Percentiles rank a stretch among this genome's conserved stretches.
Evolutionary conservation across 2,329 filamentous ascomycete genomes (phyloP).

Genomic region (Colletotrichum orbiculare): DNA sequence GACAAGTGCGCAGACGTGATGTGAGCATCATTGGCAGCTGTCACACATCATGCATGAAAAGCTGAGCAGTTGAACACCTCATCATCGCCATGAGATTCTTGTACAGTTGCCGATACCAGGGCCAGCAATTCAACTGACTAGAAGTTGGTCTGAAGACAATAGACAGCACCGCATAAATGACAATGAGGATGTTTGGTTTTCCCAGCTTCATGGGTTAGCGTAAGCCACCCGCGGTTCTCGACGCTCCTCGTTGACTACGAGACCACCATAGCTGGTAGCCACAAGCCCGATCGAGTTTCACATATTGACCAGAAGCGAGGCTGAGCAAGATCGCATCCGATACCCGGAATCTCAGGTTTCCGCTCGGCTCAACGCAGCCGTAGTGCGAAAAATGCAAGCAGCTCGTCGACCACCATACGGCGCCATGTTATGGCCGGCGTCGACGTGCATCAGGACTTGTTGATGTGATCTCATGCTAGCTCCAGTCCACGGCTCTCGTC

Average conservation of each 20-base stretch:
- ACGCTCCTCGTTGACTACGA: not conserved
- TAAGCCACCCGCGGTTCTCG: conserved; percentile 1
- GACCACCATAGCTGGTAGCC: not conserved
- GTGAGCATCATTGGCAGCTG: not conserved
- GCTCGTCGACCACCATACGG: not conserved
- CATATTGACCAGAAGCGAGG: not conserved
- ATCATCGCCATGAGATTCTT: not conserved
- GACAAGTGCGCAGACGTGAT: not conserved
- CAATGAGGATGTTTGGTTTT: rapidly evolving
- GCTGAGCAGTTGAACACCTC: not conserved
- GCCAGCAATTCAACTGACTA: not conserved
- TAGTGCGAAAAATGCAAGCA: not conserved
- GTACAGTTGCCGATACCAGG: not conserved
- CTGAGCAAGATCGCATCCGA: conserved; percentile 10
- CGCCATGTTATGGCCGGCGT: conserved; percentile 2
- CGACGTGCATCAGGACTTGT: not conserved
- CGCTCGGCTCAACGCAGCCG: conserved; percentile 5
- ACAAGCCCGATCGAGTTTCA: conserved; percentile 19
- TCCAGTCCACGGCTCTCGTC: not conserved
- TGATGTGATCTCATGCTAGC: not conserved
- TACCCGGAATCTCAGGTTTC: conserved; percentile 4
- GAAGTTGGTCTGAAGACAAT: not conserved
- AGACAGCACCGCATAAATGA: not conserved
- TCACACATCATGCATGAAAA: not conserved
- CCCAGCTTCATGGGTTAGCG: not conserved